Percentiles rank a stretch among this genome's conserved stretches.
phyloP scores from a whole-genome alignment of 2,329 filamentous ascomycete species.

The Calonectria hongkongensis region DNA sequence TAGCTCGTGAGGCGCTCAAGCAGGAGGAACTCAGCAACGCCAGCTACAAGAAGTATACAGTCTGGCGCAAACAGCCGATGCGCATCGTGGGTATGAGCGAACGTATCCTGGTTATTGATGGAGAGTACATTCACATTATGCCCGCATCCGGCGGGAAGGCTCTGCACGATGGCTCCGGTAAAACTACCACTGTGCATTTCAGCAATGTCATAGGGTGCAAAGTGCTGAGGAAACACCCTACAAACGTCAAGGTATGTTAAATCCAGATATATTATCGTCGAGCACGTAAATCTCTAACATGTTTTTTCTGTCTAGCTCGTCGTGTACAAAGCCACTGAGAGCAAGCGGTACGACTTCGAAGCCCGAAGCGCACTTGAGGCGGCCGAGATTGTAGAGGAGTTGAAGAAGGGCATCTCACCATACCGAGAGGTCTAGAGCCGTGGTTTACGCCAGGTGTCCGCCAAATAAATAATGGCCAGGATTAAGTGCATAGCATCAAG shows the following conservation, averaged over 20 bases:
- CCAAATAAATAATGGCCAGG: background rate
- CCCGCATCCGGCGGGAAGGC: constrained; percentile 81
- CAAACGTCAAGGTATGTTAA: constrained; percentile 80
- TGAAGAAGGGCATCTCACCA: constrained; percentile 84
- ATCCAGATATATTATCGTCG: background rate
- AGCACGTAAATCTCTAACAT: constrained; percentile 39
- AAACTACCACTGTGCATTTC: constrained; percentile 89
- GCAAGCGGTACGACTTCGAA: constrained; percentile 90
- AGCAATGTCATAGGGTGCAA: constrained; percentile 89
- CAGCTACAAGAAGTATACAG: constrained; percentile 85
- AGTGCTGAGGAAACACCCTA: constrained; percentile 85
- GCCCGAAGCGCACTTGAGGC: constrained; percentile 83
- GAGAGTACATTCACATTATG: constrained; percentile 91
- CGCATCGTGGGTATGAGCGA: constrained; percentile 86
- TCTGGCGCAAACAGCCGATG: constrained; percentile 89
- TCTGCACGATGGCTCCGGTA: constrained; percentile 77
- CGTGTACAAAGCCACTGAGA: constrained; percentile 85
- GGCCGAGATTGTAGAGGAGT: constrained; percentile 85
- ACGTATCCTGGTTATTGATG: constrained; percentile 85
- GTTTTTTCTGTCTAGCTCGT: constrained; percentile 68
- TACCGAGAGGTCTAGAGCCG: constrained; percentile 70
- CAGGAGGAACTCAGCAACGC: constrained; percentile 74
- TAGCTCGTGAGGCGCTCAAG: constrained; percentile 78
- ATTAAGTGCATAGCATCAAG: background rate
- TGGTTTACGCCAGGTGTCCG: too few species aligned